phyloP scores from a whole-genome alignment of 2,329 filamentous ascomycete genomes.

The Venturia effusa region DNA sequence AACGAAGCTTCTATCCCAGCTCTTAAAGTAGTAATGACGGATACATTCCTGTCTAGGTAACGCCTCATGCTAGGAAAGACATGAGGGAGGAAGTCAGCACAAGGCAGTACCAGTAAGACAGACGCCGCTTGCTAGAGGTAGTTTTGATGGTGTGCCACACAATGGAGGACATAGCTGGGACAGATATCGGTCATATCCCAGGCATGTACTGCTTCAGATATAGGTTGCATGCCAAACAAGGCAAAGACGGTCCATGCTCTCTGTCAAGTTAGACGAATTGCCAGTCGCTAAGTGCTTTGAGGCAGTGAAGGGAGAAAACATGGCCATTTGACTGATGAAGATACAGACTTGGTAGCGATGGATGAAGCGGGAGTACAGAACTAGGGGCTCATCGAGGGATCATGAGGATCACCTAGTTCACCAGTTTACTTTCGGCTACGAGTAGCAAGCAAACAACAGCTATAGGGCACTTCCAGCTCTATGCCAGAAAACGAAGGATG shows the following conservation, averaged over 20 bases:
- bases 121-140: background rate
- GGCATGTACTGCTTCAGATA: constrained; percentile 1
- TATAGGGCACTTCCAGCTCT: background rate
- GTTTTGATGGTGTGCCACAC: too few species aligned
- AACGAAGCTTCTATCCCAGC: background rate
- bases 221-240: background rate
- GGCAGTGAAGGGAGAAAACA: background rate
- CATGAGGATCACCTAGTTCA: background rate
- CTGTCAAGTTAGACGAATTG: background rate
- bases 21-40: background rate
- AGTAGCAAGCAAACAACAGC: background rate
- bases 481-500: background rate
- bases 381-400: too few species aligned
- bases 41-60: background rate
- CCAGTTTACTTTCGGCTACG: background rate
- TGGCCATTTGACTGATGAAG: background rate
- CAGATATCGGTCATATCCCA: background rate
- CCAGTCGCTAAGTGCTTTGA: background rate
- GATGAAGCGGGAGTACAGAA: background rate
- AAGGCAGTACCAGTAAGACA: background rate
- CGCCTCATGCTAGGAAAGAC: background rate
- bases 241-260: background rate
- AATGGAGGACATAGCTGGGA: background rate
- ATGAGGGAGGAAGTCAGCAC: background rate
- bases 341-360: background rate